Conservation (phyloP, 2,329 filamentous ascomycete species). For the Cryphonectria carpinicola region DNA sequence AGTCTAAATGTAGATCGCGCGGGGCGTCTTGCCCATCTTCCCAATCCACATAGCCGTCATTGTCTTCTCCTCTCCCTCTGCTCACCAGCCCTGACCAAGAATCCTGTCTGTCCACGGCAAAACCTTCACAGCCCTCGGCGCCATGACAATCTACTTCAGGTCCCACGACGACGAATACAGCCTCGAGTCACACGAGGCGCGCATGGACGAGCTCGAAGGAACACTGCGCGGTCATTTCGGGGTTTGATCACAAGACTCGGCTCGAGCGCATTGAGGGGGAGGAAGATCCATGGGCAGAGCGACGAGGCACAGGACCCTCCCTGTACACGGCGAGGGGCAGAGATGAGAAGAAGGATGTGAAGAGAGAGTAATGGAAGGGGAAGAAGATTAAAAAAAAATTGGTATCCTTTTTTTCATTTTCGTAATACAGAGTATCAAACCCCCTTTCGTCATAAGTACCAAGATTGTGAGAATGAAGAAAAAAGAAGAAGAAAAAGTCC, state of each 20-base stretch:
- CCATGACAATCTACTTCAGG: constrained; percentile 12
- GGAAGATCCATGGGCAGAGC: constrained; percentile 22
- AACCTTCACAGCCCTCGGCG: constrained; percentile 19
- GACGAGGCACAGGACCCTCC: constrained; percentile 18
- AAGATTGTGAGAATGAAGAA: neutral
- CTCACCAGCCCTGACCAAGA: constrained; percentile 19
- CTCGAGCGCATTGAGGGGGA: constrained; percentile 25
- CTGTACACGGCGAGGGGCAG: constrained; percentile 19
- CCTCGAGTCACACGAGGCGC: constrained; percentile 21
- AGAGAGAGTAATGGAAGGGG: neutral
- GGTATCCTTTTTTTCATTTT: constrained; percentile 9
- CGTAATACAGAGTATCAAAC: constrained; percentile 22
- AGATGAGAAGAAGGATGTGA: constrained; percentile 11
- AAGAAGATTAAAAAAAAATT: neutral
- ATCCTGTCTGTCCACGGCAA: constrained; percentile 12
- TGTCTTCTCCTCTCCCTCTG: constrained; percentile 16
- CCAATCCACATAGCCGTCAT: neutral
- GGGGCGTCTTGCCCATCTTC: neutral
- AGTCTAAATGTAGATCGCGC: no score
- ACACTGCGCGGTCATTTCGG: constrained; percentile 25
- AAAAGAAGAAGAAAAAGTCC: neutral
- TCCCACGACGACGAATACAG: constrained; percentile 19
- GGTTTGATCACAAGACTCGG: constrained; percentile 21
- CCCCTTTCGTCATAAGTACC: constrained; percentile 18
- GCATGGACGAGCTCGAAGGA: constrained; percentile 26